Conservation (phyloP, 2,329 filamentous ascomycete species). For the Colletotrichum paranaense region DNA sequence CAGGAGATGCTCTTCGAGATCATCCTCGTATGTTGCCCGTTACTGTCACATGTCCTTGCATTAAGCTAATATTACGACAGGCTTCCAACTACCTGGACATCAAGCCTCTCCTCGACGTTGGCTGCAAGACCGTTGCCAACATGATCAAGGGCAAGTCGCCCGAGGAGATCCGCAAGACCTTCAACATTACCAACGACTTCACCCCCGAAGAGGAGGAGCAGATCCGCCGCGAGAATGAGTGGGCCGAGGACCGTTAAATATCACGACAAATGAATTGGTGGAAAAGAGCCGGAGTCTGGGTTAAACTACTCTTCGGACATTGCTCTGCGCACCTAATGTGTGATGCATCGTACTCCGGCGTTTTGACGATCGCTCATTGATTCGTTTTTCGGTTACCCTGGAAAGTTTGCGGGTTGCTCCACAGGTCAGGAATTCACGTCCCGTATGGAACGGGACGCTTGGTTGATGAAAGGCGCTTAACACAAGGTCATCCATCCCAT, state of each 20-base stretch:
- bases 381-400: slow-evolving; percentile 21
- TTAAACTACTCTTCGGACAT: background rate
- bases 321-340: slow-evolving; percentile 17
- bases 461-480: background rate
- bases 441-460: background rate
- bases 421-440: slow-evolving; percentile 21
- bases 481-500: background rate
- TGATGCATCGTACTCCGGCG: slow-evolving; percentile 34
- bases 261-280: background rate
- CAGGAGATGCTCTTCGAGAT: slow-evolving; percentile 99
- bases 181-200: slow-evolving; percentile 99
- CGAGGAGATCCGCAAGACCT: slow-evolving; percentile 99
- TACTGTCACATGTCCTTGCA: background rate
- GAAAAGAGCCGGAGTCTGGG: background rate
- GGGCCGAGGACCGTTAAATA: slow-evolving; percentile 82
- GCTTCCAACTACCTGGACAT: slow-evolving; percentile 99
- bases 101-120: slow-evolving; percentile 96
- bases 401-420: slow-evolving; percentile 22
- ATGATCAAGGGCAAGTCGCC: slow-evolving; percentile 99
- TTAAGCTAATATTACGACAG: slow-evolving; percentile 53
- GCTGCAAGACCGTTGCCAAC: slow-evolving; percentile 99
- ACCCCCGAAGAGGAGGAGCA: slow-evolving; percentile 99
- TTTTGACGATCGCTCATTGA: slow-evolving; percentile 12
- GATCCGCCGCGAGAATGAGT: slow-evolving; percentile 91
- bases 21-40: slow-evolving; percentile 78